Evolutionary conservation across 2,329 filamentous ascomycete genomes (phyloP), one percentile per base, ranked within the genome.

Genomic region (Pseudocercospora crystallina): DNA sequence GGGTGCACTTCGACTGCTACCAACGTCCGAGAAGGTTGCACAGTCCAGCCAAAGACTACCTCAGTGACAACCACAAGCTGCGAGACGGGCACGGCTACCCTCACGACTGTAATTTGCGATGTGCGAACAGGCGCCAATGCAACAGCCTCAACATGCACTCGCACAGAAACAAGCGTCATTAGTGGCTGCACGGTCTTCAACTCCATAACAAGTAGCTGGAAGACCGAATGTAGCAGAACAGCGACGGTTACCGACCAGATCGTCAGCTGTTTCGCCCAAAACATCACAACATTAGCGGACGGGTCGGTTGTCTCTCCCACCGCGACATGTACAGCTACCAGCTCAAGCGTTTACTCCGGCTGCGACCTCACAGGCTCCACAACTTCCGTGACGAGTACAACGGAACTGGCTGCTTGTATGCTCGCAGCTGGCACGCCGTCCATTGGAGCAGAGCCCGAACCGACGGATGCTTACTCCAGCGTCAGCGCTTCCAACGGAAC

Each of bases 281-380:
- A 42, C 12, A 12, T 5, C 12, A 33, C 45, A n/a, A 47, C 44
- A 1, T 31, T 39, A 15, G 26, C 47, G 5, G 30, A 37, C 11
- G 50, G 47, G 1, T 43, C 31, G 10, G 49, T 43, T 8, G 47
- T 45, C 2, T 43, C 45, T 1, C 45, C 32, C 3, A 42, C 43
- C 5, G 38, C 45, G 5, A 56, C 56, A 8, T 58, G 56, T 32
- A 56, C 56, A 3, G 37, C 41, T 9, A 47, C 48, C 1, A 41
- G 40, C 9, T 49, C 30, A 11, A 46, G 43, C 13, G 42, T 57
- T 3, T 38, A 38, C 20, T 49, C 54, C 15, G 54, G 54, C 12
- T 57, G 54, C 20, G 54, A 57, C 39, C 34, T 57, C 9, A 49
- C 54, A 36, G 54, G 34, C 10, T 48, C 47, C 11, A 54, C 45